Conservation (phyloP, 495 filamentous ascomycete species). For the Cercophora scortea region DNA sequence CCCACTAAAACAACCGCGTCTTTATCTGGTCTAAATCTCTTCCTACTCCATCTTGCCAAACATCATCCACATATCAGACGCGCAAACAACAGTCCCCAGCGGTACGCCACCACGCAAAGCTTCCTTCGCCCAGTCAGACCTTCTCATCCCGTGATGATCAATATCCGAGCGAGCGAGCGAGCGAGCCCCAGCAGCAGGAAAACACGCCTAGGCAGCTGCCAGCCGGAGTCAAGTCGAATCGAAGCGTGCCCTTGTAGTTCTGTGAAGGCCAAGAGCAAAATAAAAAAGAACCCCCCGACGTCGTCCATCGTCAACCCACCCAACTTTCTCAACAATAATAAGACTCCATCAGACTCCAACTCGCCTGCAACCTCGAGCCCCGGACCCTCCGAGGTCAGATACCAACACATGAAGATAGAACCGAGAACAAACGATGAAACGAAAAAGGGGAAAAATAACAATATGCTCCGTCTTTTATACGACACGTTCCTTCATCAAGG, state of each 20-base stretch:
- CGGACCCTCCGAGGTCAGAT: too few relatives aligned
- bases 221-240: background rate
- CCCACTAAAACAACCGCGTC: background rate
- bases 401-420: background rate
- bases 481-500: background rate
- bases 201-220: background rate
- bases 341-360: background rate
- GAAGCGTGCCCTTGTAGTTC: background rate
- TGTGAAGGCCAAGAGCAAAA: background rate
- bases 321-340: background rate
- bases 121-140: too few relatives aligned
- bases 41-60: background rate
- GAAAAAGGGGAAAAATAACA: background rate
- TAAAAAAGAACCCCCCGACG: background rate
- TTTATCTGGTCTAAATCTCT: background rate
- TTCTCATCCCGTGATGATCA: background rate
- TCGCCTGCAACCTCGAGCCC: background rate
- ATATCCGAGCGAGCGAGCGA: background rate
- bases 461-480: background rate
- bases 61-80: too few relatives aligned
- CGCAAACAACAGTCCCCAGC: too few relatives aligned
- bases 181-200: too few relatives aligned
- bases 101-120: too few relatives aligned
- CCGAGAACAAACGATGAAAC: background rate
- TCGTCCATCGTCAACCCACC: background rate